Base-by-base conservation (phyloP, 2,329 filamentous ascomycete genomes). In the Cercospora sp. region DNA sequence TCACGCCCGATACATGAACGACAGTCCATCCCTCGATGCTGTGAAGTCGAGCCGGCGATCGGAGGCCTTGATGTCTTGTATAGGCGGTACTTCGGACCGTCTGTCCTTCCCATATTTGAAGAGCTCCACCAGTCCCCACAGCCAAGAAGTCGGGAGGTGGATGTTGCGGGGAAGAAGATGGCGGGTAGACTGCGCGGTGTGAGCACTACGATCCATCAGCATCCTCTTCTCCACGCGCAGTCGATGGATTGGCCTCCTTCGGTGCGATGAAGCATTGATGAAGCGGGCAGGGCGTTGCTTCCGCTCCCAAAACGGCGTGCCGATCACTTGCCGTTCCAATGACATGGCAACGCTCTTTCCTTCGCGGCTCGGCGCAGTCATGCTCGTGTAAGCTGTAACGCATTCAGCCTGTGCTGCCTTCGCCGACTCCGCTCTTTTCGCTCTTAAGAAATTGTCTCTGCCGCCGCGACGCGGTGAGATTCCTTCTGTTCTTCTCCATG, bases 291-390 rank as follows among this genome's bases (percentile, higher is more conserved):
- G 53, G 23, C 28, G 20, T 57, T 30, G 16, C 53, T 57, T 30
- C 53, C 53, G 53, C 53, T 8, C 23, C 28, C 23, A 13, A 57
- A 57, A 31, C 53, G 23, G 53, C 20, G 7, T 57, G 53, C 55
- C 28, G 55, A 59, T 20, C 55, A 20, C 55, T 59, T 31, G 55
- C 55, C 30, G 28, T 59, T 13, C 30, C 55, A 36, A 20, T 59
- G 28, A 23, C 31, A 28, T 10, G 3, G 26, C 13, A 20, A 58
- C n/a, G 53, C 55, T n/a, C 55, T 36, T 36, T 59, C 55, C 55
- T 59, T 59, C 55, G 55, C 55, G 28, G 55, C 55, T 33, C 18
- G 55, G 30, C 55, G 55, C 55, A 33, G 55, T 36, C 30, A 59
- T 59, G 55, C 55, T 59, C 31, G 28, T 31, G 16, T 58, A 33